Conservation (phyloP, 441 rosid genomes). For the Pelargonium fulgidum region DNA sequence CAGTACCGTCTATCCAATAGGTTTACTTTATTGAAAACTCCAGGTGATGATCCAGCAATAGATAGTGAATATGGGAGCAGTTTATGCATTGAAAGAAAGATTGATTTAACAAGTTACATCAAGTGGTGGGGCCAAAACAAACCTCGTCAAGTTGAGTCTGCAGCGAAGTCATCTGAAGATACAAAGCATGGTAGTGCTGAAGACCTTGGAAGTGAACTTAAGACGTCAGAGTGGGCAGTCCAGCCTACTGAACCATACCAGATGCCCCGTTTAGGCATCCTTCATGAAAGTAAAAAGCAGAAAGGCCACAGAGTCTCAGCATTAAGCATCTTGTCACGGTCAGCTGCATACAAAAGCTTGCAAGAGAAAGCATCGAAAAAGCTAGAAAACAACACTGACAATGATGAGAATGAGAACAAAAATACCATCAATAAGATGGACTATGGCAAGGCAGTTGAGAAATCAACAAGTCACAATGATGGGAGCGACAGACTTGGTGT, state of each 20-base stretch:
- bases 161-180: conserved; percentile 60
- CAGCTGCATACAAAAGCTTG: conserved; percentile 72
- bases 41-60: conserved; percentile 64
- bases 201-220: conserved; percentile 67
- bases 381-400: conserved; percentile 50
- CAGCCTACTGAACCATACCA: conserved; percentile 77
- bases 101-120: conserved; percentile 71
- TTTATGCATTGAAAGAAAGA: conserved; percentile 71
- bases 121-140: conserved; percentile 89
- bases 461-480: conserved; percentile 45
- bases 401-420: conserved; percentile 77
- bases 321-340: conserved; percentile 65
- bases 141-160: conserved; percentile 59
- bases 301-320: conserved; percentile 55
- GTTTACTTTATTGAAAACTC: conserved; percentile 31
- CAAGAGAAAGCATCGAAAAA: conserved; percentile 68
- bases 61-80: conserved; percentile 64
- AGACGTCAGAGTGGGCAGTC: conserved; percentile 53
- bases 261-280: conserved; percentile 63
- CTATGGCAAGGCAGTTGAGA: conserved; percentile 67
- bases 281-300: conserved; percentile 38
- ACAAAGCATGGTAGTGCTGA: conserved; percentile 45
- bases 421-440: conserved; percentile 61
- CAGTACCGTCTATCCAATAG: not conserved
- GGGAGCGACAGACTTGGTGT: conserved; percentile 44